phyloP scores from a whole-genome alignment of 768 basidiomycete genomes.

The Mycena haematopus region DNA sequence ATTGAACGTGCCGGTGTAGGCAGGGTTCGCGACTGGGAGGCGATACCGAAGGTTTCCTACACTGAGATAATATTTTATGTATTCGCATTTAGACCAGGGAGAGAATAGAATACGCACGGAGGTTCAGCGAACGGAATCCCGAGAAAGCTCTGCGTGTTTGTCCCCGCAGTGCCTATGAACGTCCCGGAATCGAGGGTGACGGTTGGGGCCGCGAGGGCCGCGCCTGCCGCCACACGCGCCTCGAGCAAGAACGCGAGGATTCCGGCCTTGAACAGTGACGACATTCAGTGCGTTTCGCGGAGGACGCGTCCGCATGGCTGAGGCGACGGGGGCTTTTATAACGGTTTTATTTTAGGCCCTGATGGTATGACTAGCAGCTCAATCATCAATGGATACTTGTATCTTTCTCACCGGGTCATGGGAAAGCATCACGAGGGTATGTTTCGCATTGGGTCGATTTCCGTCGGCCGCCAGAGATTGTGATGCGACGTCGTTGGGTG shows the following conservation, averaged over 20 bases:
- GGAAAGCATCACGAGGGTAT: slow-evolving; percentile 16
- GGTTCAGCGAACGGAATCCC: slow-evolving; percentile 64
- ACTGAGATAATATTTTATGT: slow-evolving; percentile 31
- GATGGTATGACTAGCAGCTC: background rate
- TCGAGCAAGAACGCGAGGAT: slow-evolving; percentile 14
- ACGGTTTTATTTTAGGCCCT: too few species aligned
- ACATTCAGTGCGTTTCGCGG: slow-evolving; percentile 3
- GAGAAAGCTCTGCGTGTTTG: slow-evolving; percentile 46
- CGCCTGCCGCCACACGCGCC: slow-evolving; percentile 28
- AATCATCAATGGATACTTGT: background rate
- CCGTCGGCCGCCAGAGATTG: slow-evolving; percentile 11
- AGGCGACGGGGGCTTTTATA: background rate
- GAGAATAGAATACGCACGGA: slow-evolving; percentile 46
- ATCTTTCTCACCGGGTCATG: background rate
- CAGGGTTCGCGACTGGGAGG: slow-evolving; percentile 44
- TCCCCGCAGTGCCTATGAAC: slow-evolving; percentile 46
- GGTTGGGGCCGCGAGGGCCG: slow-evolving; percentile 39
- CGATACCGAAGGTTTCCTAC: slow-evolving; percentile 48
- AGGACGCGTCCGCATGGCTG: background rate
- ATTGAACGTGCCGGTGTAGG: slow-evolving; percentile 43
- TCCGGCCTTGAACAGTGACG: slow-evolving; percentile 11
- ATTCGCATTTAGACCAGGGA: background rate
- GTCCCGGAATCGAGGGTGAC: slow-evolving; percentile 52
- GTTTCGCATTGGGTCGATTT: background rate
- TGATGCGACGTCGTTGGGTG: too few species aligned